phyloP scores from a whole-genome alignment of 768 basidiomycete species.

The Cystobasidium onofrii region DNA sequence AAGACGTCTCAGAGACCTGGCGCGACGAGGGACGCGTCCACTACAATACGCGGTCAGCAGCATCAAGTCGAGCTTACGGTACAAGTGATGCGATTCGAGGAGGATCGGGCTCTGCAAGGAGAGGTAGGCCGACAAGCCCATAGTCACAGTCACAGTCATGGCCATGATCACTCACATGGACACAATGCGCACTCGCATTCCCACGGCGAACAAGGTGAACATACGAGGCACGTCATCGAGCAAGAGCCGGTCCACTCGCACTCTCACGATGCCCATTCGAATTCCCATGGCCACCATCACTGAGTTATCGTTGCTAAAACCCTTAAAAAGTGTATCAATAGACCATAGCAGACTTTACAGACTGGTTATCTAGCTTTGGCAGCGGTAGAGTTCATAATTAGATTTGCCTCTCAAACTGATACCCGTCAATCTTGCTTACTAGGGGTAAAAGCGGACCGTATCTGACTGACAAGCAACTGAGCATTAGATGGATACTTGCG shows the following conservation, averaged over 20 bases:
- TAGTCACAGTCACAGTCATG: constrained; percentile 10
- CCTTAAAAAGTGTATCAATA: not conserved
- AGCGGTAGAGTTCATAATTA: no score
- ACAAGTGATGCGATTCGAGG: constrained; percentile 33
- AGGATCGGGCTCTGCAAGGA: constrained; percentile 30
- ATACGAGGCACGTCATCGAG: constrained; percentile 23
- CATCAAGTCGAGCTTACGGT: constrained; percentile 30
- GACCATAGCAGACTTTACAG: no score
- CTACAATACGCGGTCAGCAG: not conserved
- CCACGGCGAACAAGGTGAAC: not conserved
- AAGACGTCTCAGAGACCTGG: not conserved
- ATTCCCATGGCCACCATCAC: constrained; percentile 22
- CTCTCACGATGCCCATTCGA: not conserved
- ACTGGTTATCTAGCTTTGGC: no score
- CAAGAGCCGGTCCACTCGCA: not conserved
- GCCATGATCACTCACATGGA: constrained; percentile 8
- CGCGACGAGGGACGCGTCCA: not conserved
- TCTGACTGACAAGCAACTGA: no score
- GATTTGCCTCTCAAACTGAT: no score
- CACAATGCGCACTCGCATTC: not conserved
- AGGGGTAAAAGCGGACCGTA: no score
- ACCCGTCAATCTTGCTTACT: no score
- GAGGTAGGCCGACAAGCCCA: constrained; percentile 11
- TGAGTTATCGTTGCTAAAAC: not conserved
- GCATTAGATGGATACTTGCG: no score